Evolutionary conservation across 2,329 filamentous ascomycete genomes (phyloP).

Genomic region (Pyrenochaeta sp.): DNA sequence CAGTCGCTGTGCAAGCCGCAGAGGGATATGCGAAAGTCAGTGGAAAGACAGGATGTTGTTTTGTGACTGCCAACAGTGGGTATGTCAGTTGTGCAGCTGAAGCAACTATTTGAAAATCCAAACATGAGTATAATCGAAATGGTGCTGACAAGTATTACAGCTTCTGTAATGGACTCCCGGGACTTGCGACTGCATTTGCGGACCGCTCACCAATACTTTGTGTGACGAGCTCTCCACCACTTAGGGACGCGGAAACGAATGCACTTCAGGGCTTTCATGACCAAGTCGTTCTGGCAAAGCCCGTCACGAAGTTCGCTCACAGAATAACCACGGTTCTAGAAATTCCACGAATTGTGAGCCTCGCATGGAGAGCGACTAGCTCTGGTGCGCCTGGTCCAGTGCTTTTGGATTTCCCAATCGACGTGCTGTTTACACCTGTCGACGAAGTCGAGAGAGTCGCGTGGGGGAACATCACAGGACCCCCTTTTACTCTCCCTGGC

Average conservation of each 20-base stretch:
- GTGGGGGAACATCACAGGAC: constrained; percentile 53
- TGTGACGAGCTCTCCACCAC: constrained; percentile 56
- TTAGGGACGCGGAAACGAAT: constrained; percentile 58
- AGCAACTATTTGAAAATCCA: neutral
- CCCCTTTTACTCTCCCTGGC: constrained; percentile 44
- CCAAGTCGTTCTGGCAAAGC: constrained; percentile 55
- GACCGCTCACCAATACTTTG: constrained; percentile 57
- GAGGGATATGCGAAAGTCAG: constrained; percentile 57
- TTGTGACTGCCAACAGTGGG: constrained; percentile 60
- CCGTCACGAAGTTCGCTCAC: constrained; percentile 58
- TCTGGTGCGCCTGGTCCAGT: constrained; percentile 54
- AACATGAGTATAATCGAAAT: neutral
- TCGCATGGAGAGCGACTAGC: constrained; percentile 52
- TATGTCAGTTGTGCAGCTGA: constrained; percentile 28
- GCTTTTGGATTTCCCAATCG: constrained; percentile 51
- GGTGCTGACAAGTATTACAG: constrained; percentile 32
- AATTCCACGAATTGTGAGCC: constrained; percentile 55
- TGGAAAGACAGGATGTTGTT: constrained; percentile 56
- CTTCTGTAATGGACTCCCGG: constrained; percentile 57
- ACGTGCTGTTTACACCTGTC: constrained; percentile 55
- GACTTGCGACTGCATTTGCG: constrained; percentile 56
- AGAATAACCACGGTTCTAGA: constrained; percentile 54
- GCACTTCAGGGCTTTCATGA: constrained; percentile 58
- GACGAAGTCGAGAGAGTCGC: constrained; percentile 44
- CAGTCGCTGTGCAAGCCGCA: constrained; percentile 58